A percentile compares a stretch with the other conserved stretches of the same genome.
Evolutionary conservation across 257 asterid genomes (phyloP).

Genomic region (Forsythia viridissima): DNA sequence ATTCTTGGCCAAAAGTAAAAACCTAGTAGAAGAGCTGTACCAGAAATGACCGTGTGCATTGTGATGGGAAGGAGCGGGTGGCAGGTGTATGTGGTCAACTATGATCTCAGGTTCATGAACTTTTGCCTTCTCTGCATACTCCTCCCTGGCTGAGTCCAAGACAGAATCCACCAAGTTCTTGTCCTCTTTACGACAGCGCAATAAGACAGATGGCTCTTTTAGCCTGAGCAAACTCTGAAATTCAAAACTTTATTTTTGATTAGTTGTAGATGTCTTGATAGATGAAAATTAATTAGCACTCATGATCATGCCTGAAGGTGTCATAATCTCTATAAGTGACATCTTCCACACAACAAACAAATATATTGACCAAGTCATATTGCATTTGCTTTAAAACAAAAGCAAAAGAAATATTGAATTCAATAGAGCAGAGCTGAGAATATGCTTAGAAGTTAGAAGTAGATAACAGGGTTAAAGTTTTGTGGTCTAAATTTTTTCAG

Average conservation of each 20-base stretch:
- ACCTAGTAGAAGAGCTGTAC: conserved; percentile 36
- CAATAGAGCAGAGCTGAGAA: not conserved
- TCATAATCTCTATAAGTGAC: not conserved
- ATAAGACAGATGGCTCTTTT: conserved; percentile 85
- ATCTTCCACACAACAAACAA: not conserved
- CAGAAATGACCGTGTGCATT: conserved; percentile 65
- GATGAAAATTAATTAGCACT: not conserved
- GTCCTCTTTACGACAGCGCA: conserved; percentile 91
- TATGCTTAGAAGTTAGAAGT: not conserved
- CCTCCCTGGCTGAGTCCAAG: conserved; percentile 63
- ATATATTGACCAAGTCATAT: not conserved
- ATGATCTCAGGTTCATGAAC: conserved; percentile 75
- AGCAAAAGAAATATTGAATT: not conserved
- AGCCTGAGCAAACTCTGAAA: conserved; percentile 90
- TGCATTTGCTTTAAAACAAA: not conserved
- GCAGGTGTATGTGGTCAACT: conserved; percentile 69
- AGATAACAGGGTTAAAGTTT: not conserved
- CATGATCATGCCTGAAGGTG: not conserved
- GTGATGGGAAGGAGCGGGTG: conserved; percentile 76
- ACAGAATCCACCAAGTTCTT: conserved; percentile 63
- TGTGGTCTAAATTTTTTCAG: not conserved
- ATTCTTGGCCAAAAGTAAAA: conserved; percentile 1
- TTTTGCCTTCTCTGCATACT: conserved; percentile 68
- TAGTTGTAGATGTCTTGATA: not conserved
- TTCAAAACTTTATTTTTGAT: conserved; percentile 10